Percentiles rank a stretch among this genome's conserved stretches.
These are phyloP conservation scores for Trichosporon sp. DNA, from an alignment of 1,284 basidiomycete species.

Conservation along the genomic window DNA sequence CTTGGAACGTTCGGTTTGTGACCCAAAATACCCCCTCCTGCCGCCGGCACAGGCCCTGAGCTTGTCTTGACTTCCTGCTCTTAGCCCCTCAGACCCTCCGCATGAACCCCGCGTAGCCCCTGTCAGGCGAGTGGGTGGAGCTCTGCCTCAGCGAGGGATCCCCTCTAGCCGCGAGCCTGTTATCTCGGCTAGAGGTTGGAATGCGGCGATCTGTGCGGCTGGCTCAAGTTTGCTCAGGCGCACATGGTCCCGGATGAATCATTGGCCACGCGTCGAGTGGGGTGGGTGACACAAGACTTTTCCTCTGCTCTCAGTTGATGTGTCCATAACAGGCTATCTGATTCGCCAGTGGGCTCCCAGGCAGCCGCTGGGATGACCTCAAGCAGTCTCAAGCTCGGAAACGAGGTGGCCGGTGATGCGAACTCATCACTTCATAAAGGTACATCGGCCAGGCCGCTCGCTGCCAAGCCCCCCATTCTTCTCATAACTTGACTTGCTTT, in stretches of 20 bases:
- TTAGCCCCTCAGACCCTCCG: not conserved
- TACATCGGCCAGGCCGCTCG: slow-evolving; percentile 1
- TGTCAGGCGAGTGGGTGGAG: not conserved
- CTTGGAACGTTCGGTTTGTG: not conserved
- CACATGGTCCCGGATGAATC: not conserved
- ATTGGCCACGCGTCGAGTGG: not conserved
- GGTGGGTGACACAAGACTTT: not conserved
- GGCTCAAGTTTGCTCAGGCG: not conserved
- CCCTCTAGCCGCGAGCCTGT: not conserved
- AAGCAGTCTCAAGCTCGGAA: not conserved
- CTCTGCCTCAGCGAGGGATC: not conserved
- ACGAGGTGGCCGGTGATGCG: not conserved
- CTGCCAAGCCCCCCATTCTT: not conserved
- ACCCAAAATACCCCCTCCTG: not conserved
- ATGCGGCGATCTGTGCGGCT: not conserved
- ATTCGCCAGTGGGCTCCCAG: not conserved
- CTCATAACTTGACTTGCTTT: not conserved
- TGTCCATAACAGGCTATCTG: not conserved
- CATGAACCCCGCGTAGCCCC: not conserved
- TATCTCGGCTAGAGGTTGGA: not conserved
- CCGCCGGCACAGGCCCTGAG: not conserved
- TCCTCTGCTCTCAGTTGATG: not conserved
- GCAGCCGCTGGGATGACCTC: too few species aligned
- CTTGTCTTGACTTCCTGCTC: not conserved
- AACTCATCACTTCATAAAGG: not conserved